Conservation (phyloP, 306 rosid species). For the barrel medic (Medicago truncatula) region MtrunA17r5.0-ANR NC_053045.1:63776001-63776500, state of each 20-base stretch:
- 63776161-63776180: neutral
- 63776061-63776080: neutral
- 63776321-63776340: slow-evolving; percentile 96
- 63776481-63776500: slow-evolving; percentile 4
- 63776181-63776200: too few species aligned
- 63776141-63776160: neutral
- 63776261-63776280: slow-evolving; percentile 97
- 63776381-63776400: slow-evolving; percentile 50
- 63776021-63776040: neutral
- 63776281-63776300: slow-evolving; percentile 61
- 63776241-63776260: slow-evolving; percentile 78
- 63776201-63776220: too few species aligned
- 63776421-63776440: neutral
- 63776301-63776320: slow-evolving; percentile 76
- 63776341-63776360: slow-evolving; percentile 88
- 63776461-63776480: slow-evolving; percentile 5
- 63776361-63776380: slow-evolving; percentile 85
- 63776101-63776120: slow-evolving; percentile 4
- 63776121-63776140: neutral
- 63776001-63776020: too few species aligned
- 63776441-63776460: slow-evolving; percentile 3
- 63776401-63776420: neutral
- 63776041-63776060: neutral
- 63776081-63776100: neutral
- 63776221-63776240: slow-evolving; percentile 47